phyloP scores from a whole-genome alignment of 2,329 filamentous ascomycete species.

The Fusarium tanahbumbuense region DNA sequence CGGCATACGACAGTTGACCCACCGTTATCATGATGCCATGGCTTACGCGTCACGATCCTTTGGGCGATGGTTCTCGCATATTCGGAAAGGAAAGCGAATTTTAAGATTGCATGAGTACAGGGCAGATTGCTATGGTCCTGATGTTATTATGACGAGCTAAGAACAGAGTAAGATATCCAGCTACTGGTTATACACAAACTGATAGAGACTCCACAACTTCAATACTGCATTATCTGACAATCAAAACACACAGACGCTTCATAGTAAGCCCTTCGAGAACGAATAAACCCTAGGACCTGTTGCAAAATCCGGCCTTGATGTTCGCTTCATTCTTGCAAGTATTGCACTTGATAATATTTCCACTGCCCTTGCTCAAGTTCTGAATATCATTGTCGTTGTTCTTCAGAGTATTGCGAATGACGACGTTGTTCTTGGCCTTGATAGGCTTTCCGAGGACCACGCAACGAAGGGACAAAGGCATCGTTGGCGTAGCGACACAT shows the following conservation, averaged over 20 bases:
- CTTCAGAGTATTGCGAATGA: slow-evolving; percentile 47
- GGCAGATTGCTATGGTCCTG: too few species aligned
- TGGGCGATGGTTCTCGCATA: neutral
- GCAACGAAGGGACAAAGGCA: slow-evolving; percentile 20
- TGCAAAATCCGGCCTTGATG: slow-evolving; percentile 21
- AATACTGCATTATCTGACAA: neutral
- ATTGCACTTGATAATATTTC: slow-evolving; percentile 46
- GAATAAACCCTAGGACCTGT: neutral
- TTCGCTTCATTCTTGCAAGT: slow-evolving; percentile 23
- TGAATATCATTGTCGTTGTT: slow-evolving; percentile 47
- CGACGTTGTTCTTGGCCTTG: slow-evolving; percentile 44
- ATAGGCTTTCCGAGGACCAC: slow-evolving; percentile 17
- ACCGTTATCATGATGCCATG: slow-evolving; percentile 4
- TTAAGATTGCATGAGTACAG: neutral
- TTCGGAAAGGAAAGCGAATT: slow-evolving; percentile 1
- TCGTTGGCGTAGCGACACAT: slow-evolving; percentile 1
- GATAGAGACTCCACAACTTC: too few species aligned
- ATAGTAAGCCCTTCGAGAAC: too few species aligned
- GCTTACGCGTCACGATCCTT: neutral
- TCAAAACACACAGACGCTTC: fast-evolving
- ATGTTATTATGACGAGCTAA: neutral
- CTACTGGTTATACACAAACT: neutral
- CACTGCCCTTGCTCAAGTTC: slow-evolving; percentile 23
- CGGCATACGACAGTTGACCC: slow-evolving; percentile 19
- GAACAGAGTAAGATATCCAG: neutral